These are phyloP conservation scores for Ceriops zippeliana DNA, from an alignment of 345 rosid species.

Conservation along the genomic window DNA sequence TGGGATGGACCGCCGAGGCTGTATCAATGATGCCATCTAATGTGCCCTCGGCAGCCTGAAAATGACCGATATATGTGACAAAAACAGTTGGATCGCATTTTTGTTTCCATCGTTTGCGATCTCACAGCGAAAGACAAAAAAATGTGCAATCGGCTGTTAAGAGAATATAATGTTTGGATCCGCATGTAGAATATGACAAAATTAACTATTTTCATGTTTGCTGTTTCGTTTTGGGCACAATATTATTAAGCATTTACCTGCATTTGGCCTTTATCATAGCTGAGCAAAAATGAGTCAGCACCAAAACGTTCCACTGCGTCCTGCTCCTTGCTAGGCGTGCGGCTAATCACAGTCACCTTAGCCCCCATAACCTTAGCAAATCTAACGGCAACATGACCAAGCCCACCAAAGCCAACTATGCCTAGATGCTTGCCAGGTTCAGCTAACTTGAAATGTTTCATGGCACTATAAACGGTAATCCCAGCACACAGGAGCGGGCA, in stretches of 20 bases:
- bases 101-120: no score
- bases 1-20: slow-evolving; percentile 14
- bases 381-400: slow-evolving; percentile 62
- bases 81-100: not conserved
- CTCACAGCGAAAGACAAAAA: not conserved
- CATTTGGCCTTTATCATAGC: slow-evolving; percentile 43
- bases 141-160: not conserved
- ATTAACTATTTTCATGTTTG: no score
- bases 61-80: no score
- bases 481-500: slow-evolving; percentile 80
- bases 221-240: no score
- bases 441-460: slow-evolving; percentile 47
- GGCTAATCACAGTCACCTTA: slow-evolving; percentile 71
- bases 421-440: slow-evolving; percentile 52
- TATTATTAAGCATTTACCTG: slow-evolving; percentile 22
- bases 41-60: slow-evolving; percentile 28
- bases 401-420: slow-evolving; percentile 64
- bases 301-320: slow-evolving; percentile 52
- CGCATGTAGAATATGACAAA: no score
- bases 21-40: slow-evolving; percentile 34
- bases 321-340: slow-evolving; percentile 43
- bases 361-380: slow-evolving; percentile 59
- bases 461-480: slow-evolving; percentile 62
- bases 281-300: slow-evolving; percentile 51
- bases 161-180: no score